Percentiles rank a stretch among this genome's conserved stretches.
phyloP scores from a whole-genome alignment of 208 protist species.

The Polymyxa betae region DNA sequence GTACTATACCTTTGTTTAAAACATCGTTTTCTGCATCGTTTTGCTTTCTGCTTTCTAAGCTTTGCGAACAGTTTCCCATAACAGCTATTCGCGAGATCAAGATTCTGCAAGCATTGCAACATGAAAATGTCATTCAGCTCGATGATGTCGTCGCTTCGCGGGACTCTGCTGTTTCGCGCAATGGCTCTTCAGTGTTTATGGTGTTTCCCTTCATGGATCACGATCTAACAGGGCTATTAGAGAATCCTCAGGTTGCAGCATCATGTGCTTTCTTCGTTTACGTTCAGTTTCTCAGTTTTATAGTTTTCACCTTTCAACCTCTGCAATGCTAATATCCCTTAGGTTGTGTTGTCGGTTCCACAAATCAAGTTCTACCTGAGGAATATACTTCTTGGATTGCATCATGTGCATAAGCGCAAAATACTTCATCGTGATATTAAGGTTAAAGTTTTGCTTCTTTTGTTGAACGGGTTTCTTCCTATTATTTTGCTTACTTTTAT shows the following conservation, averaged over 20 bases:
- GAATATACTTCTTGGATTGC: constrained; percentile 74
- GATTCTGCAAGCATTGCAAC: constrained; percentile 74
- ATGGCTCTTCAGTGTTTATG: constrained; percentile 71
- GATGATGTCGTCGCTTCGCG: constrained; percentile 74
- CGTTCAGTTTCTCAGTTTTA: no score
- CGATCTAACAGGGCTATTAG: constrained; percentile 79
- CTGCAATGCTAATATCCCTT: no score
- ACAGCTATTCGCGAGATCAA: constrained; percentile 83
- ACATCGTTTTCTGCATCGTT: no score
- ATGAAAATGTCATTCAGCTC: constrained; percentile 77
- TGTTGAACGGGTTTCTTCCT: not conserved
- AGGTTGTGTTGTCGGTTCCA: constrained; percentile 62
- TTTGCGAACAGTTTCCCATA: constrained; percentile 74
- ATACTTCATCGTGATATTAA: constrained; percentile 82
- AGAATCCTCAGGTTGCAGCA: constrained; percentile 64
- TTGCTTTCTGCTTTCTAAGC: no score
- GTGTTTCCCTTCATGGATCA: constrained; percentile 84
- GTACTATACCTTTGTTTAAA: no score
- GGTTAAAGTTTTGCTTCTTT: constrained; percentile 61
- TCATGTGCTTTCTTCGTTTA: no score
- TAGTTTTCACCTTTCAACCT: no score
- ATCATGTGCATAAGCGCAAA: constrained; percentile 72
- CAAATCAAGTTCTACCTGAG: constrained; percentile 80
- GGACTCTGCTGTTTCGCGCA: not conserved
- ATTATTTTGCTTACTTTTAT: no score